phyloP scores from a whole-genome alignment of 2,329 filamentous ascomycete genomes.

The Whalleya microplaca region DNA sequence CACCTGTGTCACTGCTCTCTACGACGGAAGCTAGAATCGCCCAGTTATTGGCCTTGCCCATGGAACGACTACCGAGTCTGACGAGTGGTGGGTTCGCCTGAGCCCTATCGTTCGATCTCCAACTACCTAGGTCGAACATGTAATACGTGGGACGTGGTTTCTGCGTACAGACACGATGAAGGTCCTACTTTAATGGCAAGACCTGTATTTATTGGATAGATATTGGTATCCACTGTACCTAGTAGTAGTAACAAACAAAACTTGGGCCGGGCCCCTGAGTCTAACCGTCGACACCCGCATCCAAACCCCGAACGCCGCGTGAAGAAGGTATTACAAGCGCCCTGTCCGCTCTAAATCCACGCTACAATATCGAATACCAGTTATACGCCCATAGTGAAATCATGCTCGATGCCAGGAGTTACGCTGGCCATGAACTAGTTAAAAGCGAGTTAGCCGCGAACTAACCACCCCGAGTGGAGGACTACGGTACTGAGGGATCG shows the following conservation, averaged over 20 bases:
- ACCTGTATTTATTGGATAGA: conserved; percentile 3
- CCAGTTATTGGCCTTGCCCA: no score
- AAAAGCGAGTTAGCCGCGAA: conserved; percentile 30
- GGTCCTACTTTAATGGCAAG: not conserved
- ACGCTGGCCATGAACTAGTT: conserved; percentile 82
- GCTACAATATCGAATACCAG: not conserved
- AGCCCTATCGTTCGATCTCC: no score
- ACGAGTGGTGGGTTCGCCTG: no score
- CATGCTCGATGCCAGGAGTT: conserved; percentile 95
- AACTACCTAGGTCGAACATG: no score
- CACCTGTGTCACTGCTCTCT: no score
- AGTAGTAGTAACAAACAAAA: conserved; percentile 22
- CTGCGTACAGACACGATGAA: not conserved
- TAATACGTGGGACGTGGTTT: not conserved
- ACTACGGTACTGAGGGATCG: not conserved
- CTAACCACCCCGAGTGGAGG: not conserved
- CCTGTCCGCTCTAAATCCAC: conserved; percentile 25
- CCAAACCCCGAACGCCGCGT: conserved; percentile 26
- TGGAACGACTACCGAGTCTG: no score
- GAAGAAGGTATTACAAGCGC: conserved; percentile 6
- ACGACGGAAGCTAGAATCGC: no score
- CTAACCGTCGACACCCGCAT: conserved; percentile 22
- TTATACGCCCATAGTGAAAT: conserved; percentile 94
- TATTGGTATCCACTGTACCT: conserved; percentile 18
- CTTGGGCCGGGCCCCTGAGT: conserved; percentile 15